Evolutionary conservation across 768 basidiomycete genomes (phyloP).

Genomic region (Russula sp.): DNA sequence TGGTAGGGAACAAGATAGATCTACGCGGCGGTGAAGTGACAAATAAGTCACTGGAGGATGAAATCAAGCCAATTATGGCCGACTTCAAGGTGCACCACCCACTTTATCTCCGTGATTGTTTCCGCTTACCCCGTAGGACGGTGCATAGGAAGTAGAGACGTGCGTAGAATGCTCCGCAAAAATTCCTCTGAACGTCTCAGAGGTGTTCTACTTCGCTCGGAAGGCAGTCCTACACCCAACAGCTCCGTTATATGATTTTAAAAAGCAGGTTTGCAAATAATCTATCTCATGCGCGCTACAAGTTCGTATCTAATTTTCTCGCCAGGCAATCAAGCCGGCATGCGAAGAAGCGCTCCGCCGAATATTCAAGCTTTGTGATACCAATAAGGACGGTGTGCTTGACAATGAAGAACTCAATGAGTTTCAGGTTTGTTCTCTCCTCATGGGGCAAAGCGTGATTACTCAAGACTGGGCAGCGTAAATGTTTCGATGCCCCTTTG

Average conservation of each 20-base stretch:
- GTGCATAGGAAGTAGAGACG: conserved; percentile 88
- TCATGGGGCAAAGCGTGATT: conserved; percentile 4
- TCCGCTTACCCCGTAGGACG: conserved; percentile 6
- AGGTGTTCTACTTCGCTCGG: conserved; percentile 98
- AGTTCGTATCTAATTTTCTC: conserved; percentile 12
- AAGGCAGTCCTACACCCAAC: conserved; percentile 97
- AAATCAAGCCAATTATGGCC: conserved; percentile 95
- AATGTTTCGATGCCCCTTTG: conserved; percentile 92
- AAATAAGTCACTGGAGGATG: conserved; percentile 90
- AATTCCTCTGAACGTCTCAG: conserved; percentile 86
- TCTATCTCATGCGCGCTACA: background rate
- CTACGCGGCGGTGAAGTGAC: conserved; percentile 89
- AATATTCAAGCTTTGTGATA: conserved; percentile 95
- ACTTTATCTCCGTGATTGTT: conserved; percentile 5
- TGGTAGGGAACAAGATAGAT: conserved; percentile 99
- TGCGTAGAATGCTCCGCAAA: conserved; percentile 97
- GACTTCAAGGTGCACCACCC: conserved; percentile 84
- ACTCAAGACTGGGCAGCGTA: conserved; percentile 51
- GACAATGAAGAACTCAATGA: conserved; percentile 92
- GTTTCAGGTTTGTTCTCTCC: conserved; percentile 68
- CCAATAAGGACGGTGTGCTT: conserved; percentile 90
- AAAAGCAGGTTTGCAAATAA: conserved; percentile 74
- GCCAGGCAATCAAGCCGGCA: conserved; percentile 85
- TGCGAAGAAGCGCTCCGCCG: conserved; percentile 83
- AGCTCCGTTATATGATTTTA: conserved; percentile 93